Conservation (phyloP, 106 monocot species). For the Ottelia alismoides region DNA sequence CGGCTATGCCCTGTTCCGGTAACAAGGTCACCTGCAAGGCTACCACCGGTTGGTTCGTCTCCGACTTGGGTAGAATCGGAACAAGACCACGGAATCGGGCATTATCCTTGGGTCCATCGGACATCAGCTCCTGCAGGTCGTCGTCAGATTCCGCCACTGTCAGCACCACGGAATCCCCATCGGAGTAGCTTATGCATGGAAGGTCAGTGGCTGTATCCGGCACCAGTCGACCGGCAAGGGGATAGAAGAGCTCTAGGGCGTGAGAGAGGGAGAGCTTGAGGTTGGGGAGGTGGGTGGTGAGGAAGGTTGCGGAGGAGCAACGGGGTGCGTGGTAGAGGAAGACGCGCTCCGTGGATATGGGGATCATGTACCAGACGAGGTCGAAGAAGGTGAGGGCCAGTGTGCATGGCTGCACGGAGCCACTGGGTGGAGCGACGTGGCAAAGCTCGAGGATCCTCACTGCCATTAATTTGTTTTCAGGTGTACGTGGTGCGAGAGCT, state of each 20-base stretch:
- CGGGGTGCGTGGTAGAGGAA: slow-evolving; percentile 10
- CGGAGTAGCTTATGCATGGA: not conserved
- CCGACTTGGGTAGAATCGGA: not conserved
- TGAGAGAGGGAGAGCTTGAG: slow-evolving; percentile 13
- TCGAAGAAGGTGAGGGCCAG: slow-evolving; percentile 15
- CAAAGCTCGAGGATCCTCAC: slow-evolving; percentile 1
- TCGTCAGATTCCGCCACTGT: slow-evolving; percentile 5
- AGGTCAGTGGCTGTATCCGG: not conserved
- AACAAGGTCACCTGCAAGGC: slow-evolving; percentile 7
- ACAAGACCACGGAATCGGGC: not conserved
- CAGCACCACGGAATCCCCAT: slow-evolving; percentile 2
- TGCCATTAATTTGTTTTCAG: too few relatives aligned
- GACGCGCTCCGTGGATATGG: not conserved
- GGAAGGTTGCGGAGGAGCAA: not conserved
- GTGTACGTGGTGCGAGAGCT: too few relatives aligned
- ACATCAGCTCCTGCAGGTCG: not conserved
- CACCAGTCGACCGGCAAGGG: slow-evolving; percentile 1
- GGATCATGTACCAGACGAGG: not conserved
- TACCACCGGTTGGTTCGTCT: not conserved
- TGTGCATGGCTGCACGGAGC: too few relatives aligned
- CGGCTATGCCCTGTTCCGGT: slow-evolving; percentile 1
- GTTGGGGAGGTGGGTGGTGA: not conserved
- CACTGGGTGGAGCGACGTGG: not conserved
- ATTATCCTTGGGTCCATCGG: not conserved
- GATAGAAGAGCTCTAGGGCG: slow-evolving; percentile 7